phyloP scores from a whole-genome alignment of 139 green algal species.

The Volvox africanus region DNA sequence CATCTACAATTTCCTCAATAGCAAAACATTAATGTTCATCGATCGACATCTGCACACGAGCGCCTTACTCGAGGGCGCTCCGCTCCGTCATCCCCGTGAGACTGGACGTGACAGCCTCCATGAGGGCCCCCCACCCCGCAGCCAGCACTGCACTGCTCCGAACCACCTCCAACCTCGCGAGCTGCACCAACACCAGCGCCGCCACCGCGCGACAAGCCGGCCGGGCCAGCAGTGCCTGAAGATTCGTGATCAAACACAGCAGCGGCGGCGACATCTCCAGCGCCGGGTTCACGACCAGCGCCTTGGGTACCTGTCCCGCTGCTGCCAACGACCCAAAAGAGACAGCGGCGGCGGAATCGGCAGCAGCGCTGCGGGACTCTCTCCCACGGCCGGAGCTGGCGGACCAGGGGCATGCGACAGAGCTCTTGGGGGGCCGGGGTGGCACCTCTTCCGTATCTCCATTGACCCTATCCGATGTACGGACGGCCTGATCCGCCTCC shows the following conservation, averaged over 20 bases:
- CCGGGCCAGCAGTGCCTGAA: conserved; percentile 25
- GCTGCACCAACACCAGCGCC: conserved; percentile 46
- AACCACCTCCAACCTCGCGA: conserved; percentile 21
- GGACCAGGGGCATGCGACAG: too few relatives aligned
- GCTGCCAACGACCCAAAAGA: not conserved
- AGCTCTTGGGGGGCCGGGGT: too few relatives aligned
- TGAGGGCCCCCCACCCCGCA: not conserved
- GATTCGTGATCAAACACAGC: conserved; percentile 23
- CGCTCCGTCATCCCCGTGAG: not conserved
- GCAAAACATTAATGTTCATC: too few relatives aligned
- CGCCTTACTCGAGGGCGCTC: not conserved
- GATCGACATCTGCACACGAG: too few relatives aligned
- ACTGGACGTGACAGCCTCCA: conserved; percentile 17
- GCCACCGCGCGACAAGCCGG: not conserved
- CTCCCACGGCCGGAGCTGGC: not conserved
- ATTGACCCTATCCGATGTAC: too few relatives aligned
- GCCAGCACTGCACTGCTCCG: not conserved
- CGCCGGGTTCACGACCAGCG: not conserved
- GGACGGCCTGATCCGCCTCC: too few relatives aligned
- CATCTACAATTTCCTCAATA: too few relatives aligned
- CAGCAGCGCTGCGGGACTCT: not conserved
- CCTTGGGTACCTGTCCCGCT: not conserved
- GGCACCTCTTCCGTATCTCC: too few relatives aligned
- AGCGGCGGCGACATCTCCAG: conserved; percentile 35
- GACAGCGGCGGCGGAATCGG: not conserved